Evolutionary conservation across 2,329 filamentous ascomycete species (phyloP), one percentile per base, ranked within the genome.

Genomic region (Amauroascus niger): DNA sequence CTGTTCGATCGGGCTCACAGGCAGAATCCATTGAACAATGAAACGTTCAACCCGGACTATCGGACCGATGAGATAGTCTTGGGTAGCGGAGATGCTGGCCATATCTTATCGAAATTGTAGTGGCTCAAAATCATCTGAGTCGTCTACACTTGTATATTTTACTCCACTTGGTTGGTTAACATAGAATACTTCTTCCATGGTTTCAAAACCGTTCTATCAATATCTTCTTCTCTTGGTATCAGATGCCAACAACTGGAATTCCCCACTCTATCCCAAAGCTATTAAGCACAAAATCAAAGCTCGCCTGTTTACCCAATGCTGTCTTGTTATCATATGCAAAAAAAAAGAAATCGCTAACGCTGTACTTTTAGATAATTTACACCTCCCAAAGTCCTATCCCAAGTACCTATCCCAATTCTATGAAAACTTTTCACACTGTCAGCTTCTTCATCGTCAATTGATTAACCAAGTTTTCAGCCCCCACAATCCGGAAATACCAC

Each of bases 1-100:
- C 60, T 79, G 40, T 79, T 72, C 56, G 69, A 78, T 53, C 67
- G 72, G 50, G 76, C 76, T 3, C 76, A 79, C 66, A 64, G 72
- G 44, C 61, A 72, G 58, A 79, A 79, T 62, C 76, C 76, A 8
- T 56, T 79, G 59, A 79, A 79, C 55, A 63, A 64, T 51, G 64
- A 72, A 8, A 77, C 73, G 0, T 77, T 79, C 58, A 78, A 79
- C 59, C 67, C 70, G 6, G 69, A 76, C 55, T 77, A 72, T 64
- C 66, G 67, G 59, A 73, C 64, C 45, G 74, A 76, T 54, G 75
- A 77, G 62, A 73, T 77, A 57, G 71, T 76, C 7, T 67, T 72
- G 64, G 70, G 71, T 6, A 72, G 71, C 59, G 73, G 71, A 1
- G 68, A 70, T 56, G 67, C 45, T n/a, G 54, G 51, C 22, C 35